Conservation (phyloP, 306 rosid species). For the Boehmeria nivea region DNA sequence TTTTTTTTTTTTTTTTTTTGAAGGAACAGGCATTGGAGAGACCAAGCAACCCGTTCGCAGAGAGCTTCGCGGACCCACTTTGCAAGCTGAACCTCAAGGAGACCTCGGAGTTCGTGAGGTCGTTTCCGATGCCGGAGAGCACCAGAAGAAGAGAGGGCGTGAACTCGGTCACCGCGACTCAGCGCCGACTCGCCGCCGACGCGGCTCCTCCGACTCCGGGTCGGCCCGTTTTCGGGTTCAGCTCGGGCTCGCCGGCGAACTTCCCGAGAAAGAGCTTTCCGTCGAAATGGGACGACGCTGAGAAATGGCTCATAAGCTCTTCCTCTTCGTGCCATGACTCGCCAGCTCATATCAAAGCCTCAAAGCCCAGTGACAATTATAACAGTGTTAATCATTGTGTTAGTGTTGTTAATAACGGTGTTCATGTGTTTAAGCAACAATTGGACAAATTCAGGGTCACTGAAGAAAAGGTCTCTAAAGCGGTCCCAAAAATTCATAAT, state of each 20-base stretch:
- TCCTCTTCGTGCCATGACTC: slow-evolving; percentile 50
- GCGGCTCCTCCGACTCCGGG: slow-evolving; percentile 93
- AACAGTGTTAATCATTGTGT: not conserved
- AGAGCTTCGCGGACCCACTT: slow-evolving; percentile 72
- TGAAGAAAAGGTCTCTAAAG: slow-evolving; percentile 45
- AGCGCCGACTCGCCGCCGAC: slow-evolving; percentile 25
- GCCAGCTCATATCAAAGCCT: slow-evolving; percentile 25
- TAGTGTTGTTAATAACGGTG: not conserved
- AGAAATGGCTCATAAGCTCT: slow-evolving; percentile 82
- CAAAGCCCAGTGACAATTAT: slow-evolving; percentile 31
- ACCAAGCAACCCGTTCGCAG: no score
- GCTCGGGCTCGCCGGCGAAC: slow-evolving; percentile 39
- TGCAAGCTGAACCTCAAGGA: slow-evolving; percentile 84
- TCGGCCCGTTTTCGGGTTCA: slow-evolving; percentile 79
- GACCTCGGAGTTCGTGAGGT: slow-evolving; percentile 94
- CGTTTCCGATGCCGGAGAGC: slow-evolving; percentile 57
- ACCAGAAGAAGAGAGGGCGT: slow-evolving; percentile 39
- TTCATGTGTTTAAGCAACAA: slow-evolving; percentile 36
- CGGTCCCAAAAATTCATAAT: slow-evolving; percentile 38
- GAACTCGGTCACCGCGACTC: slow-evolving; percentile 38
- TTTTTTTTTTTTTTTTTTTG: slow-evolving; percentile 2
- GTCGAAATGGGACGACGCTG: slow-evolving; percentile 99
- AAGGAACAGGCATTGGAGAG: slow-evolving; percentile 57
- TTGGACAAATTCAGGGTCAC: slow-evolving; percentile 57
- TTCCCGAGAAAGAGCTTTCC: slow-evolving; percentile 72